phyloP scores from a whole-genome alignment of 257 asterid genomes.

The Nicotiana otophora region DNA sequence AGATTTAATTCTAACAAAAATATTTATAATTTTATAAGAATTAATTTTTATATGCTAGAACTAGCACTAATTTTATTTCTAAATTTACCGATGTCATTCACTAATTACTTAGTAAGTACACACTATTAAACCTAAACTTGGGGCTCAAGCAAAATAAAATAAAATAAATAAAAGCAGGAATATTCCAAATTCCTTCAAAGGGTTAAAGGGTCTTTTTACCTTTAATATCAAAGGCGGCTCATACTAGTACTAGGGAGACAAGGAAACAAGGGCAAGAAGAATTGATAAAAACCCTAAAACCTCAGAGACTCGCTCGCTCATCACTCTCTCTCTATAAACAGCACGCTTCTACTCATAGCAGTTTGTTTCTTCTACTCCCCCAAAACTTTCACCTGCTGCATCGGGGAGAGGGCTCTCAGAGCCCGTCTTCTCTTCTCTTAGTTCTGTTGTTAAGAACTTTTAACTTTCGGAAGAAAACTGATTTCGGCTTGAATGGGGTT shows the following conservation, averaged over 20 bases:
- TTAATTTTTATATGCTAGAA: too few relatives aligned
- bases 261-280: background rate
- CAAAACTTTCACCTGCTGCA: background rate
- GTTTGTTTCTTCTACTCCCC: background rate
- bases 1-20: background rate
- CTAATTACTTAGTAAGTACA: too few relatives aligned
- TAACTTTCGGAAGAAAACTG: background rate
- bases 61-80: too few relatives aligned
- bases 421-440: background rate
- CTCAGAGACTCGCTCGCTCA: background rate
- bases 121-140: background rate
- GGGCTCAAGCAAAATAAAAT: background rate
- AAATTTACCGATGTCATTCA: too few relatives aligned
- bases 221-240: background rate
- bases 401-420: background rate
- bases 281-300: constrained; percentile 12
- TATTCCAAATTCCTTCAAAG: background rate
- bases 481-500: background rate
- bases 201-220: background rate
- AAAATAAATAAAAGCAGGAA: background rate
- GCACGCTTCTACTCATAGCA: background rate
- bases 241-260: background rate
- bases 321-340: background rate
- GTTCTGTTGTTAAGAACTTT: background rate
- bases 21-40: background rate